phyloP scores from a whole-genome alignment of 1,284 basidiomycete genomes.

The Puccinia coronata region DNA sequence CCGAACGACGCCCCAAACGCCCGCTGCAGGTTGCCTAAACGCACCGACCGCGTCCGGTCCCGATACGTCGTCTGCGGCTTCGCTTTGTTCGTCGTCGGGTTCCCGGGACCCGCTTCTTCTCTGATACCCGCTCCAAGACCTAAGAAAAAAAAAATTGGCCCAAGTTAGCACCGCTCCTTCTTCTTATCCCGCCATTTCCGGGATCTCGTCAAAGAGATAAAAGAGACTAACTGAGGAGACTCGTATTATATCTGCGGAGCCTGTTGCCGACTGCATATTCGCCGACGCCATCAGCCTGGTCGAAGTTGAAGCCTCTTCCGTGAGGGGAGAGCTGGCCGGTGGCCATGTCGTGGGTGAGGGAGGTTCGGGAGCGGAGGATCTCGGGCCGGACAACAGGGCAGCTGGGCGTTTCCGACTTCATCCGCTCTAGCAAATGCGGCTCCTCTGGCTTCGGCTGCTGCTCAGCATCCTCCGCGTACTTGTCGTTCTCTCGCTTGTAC shows the following conservation, averaged over 20 bases:
- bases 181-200: neutral
- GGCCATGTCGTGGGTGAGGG: constrained; percentile 47
- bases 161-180: neutral
- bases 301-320: constrained; percentile 47
- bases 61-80: neutral
- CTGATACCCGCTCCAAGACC: neutral
- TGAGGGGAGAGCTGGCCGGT: constrained; percentile 37
- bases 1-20: constrained; percentile 26
- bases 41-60: constrained; percentile 28
- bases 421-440: neutral
- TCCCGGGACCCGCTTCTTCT: neutral
- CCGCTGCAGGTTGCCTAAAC: constrained; percentile 37
- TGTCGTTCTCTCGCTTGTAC: constrained; percentile 28
- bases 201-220: neutral
- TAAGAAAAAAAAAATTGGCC: neutral
- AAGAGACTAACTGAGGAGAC: constrained; percentile 31
- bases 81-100: neutral
- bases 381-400: neutral
- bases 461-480: constrained; percentile 7
- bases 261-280: constrained; percentile 44
- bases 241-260: constrained; percentile 47
- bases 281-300: constrained; percentile 48
- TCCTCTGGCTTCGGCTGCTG: neutral
- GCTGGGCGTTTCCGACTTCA: neutral
- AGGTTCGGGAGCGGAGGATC: constrained; percentile 30